phyloP scores from a whole-genome alignment of 441 rosid genomes.

The Adansonia grandidieri region DNA sequence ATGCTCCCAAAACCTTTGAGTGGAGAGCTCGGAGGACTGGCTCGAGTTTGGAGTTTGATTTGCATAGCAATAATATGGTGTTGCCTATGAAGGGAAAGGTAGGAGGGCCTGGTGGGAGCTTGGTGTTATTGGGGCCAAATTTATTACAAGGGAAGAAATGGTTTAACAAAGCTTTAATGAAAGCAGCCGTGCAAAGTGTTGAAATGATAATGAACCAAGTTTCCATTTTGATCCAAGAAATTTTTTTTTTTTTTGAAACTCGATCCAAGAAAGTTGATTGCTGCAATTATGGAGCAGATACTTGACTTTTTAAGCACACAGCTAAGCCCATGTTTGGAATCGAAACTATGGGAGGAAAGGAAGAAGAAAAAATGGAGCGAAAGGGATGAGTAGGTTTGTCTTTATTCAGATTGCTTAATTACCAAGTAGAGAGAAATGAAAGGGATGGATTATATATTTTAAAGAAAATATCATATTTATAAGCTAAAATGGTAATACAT shows the following conservation, averaged over 20 bases:
- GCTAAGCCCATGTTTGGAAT: background rate
- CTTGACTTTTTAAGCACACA: background rate
- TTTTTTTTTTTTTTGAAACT: no score
- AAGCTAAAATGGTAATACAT: no score
- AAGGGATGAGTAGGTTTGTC: background rate
- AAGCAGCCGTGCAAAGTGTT: constrained; percentile 21
- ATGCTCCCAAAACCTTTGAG: no score
- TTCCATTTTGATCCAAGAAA: constrained; percentile 27
- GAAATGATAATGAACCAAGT: constrained; percentile 23
- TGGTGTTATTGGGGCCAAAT: constrained; percentile 8
- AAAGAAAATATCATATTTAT: background rate
- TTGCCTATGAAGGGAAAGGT: constrained; percentile 37
- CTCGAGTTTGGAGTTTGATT: constrained; percentile 35
- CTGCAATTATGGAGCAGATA: background rate
- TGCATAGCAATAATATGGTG: constrained; percentile 32
- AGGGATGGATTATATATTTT: background rate
- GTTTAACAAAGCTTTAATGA: constrained; percentile 29
- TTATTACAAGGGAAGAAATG: constrained; percentile 8
- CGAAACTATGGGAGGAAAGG: background rate
- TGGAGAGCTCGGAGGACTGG: constrained; percentile 36
- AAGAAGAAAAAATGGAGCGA: background rate
- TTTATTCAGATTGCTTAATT: background rate
- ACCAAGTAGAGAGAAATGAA: background rate
- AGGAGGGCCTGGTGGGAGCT: constrained; percentile 47
- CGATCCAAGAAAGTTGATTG: background rate